A percentile compares a stretch with the other conserved stretches of the same genome.
These are phyloP conservation scores for Naganishia sp. DNA, from an alignment of 1,284 basidiomycete genomes.

Conservation along the genomic window DNA sequence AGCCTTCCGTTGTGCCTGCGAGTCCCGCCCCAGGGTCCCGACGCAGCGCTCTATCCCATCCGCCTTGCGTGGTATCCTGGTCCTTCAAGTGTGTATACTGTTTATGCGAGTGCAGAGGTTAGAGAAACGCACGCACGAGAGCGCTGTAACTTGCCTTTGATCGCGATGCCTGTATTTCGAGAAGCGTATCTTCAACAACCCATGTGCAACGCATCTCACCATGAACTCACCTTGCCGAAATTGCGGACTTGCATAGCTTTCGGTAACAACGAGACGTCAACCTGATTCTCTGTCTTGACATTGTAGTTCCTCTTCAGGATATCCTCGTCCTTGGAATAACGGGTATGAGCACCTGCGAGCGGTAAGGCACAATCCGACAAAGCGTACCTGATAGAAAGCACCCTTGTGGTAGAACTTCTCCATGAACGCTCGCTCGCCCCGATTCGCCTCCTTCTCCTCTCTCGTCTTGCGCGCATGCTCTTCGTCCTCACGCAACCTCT, in stretches of 20 bases:
- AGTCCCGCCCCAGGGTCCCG: constrained; percentile 55
- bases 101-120: not conserved
- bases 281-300: constrained; percentile 78
- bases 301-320: constrained; percentile 87
- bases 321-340: constrained; percentile 70
- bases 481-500: constrained; percentile 84
- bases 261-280: constrained; percentile 83
- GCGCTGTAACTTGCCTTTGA: constrained; percentile 43
- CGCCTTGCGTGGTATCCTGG: constrained; percentile 84
- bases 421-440: constrained; percentile 86
- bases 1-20: constrained; percentile 61
- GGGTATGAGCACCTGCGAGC: not conserved
- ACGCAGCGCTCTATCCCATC: constrained; percentile 67
- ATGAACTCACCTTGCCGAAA: constrained; percentile 79
- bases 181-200: not conserved
- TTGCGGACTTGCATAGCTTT: constrained; percentile 96
- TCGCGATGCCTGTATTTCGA: constrained; percentile 33
- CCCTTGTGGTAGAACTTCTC: constrained; percentile 99
- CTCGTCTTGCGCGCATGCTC: constrained; percentile 77
- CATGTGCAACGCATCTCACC: too few relatives aligned
- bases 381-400: constrained; percentile 85
- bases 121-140: not conserved
- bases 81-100: constrained; percentile 92
- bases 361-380: not conserved
- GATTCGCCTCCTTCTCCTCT: constrained; percentile 66